Conservation (phyloP, 805 yeast species). For the Candida pini region DNA sequence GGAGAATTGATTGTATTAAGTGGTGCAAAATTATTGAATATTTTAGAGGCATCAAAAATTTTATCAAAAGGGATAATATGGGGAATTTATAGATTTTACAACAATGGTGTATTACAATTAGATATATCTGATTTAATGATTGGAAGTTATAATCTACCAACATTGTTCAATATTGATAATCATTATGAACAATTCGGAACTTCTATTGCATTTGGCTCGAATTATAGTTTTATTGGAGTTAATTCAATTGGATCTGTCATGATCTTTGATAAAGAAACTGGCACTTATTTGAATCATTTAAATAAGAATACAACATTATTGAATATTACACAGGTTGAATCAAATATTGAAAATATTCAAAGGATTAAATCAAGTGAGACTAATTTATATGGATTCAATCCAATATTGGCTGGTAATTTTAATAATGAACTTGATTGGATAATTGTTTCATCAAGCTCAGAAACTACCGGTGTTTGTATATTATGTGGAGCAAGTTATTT, state of each 20-base stretch:
- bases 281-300: conserved; percentile 1
- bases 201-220: conserved; percentile 23
- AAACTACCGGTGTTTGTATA: conserved; percentile 21
- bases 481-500: conserved; percentile 38
- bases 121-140: conserved; percentile 7
- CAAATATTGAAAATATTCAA: not conserved
- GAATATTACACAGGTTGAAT: too few species aligned
- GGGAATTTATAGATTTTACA: not conserved
- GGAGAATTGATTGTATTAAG: conserved; percentile 33
- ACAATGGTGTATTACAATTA: conserved; percentile 1
- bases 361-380: conserved; percentile 18
- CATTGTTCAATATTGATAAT: conserved; percentile 5
- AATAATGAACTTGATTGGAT: conserved; percentile 19
- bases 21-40: conserved; percentile 13
- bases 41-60: not conserved
- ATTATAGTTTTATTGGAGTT: conserved; percentile 30
- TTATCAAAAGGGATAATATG: too few species aligned
- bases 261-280: conserved; percentile 25
- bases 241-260: conserved; percentile 34
- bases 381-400: conserved; percentile 24
- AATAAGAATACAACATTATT: not conserved
- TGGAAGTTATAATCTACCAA: conserved; percentile 16
- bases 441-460: conserved; percentile 26
- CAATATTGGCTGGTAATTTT: conserved; percentile 19
- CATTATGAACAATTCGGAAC: conserved; percentile 41